A percentile compares a stretch with the other conserved stretches of the same genome.
Conservation (phyloP, 2,329 filamentous ascomycete species). For the Fusarium falciforme region DNA sequence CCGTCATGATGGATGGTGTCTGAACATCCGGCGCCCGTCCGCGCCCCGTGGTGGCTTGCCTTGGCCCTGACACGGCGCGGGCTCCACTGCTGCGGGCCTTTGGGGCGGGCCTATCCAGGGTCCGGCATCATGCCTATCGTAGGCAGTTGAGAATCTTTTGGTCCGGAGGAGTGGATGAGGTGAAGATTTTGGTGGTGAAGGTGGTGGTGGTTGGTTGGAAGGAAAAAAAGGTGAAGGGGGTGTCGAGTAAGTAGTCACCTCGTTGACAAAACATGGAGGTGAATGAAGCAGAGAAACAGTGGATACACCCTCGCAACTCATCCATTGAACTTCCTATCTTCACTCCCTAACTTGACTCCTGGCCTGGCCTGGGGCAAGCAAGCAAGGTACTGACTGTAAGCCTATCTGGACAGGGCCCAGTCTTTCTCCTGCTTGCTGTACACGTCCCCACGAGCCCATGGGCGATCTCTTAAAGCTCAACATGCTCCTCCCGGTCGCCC, state of each 20-base stretch:
- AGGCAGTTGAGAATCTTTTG: not conserved
- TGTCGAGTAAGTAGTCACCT: not conserved
- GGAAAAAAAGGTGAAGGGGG: not conserved
- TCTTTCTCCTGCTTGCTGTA: constrained; percentile 35
- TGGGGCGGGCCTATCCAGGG: constrained; percentile 13
- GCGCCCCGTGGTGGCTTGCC: constrained; percentile 30
- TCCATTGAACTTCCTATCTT: constrained; percentile 23
- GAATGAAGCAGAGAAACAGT: constrained; percentile 7
- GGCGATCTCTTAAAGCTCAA: constrained; percentile 42
- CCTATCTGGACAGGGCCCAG: constrained; percentile 41
- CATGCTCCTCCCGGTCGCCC: constrained; percentile 36
- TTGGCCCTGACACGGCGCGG: constrained; percentile 36
- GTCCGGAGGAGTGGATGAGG: constrained; percentile 5
- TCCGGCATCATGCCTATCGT: constrained; percentile 16
- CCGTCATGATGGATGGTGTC: constrained; percentile 21
- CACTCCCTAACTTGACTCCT: constrained; percentile 23
- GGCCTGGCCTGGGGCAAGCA: not conserved
- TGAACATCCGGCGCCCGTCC: constrained; percentile 30
- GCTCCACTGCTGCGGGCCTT: constrained; percentile 33
- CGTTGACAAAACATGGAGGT: not conserved
- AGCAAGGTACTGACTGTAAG: constrained; percentile 10
- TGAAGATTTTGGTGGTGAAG: constrained; percentile 5
- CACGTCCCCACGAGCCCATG: constrained; percentile 24
- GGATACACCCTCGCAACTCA: constrained; percentile 13
- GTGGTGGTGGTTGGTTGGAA: not conserved